Conservation (phyloP, 1,284 basidiomycete genomes). For the Butyriboletus appendiculatus region DNA sequence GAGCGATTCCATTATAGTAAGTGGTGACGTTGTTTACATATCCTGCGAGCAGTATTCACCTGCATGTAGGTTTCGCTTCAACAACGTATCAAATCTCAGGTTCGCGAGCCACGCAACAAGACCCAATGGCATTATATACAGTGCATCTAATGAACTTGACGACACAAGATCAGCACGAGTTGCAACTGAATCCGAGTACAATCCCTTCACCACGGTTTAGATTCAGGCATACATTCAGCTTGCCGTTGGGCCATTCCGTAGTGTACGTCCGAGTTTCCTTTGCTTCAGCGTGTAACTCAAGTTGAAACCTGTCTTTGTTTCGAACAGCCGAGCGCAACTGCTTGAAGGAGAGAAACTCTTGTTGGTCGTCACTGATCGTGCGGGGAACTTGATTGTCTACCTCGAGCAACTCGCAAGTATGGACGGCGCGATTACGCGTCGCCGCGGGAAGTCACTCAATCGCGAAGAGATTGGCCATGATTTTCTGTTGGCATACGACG, state of each 20-base stretch:
- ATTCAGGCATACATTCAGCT: slow-evolving; percentile 33
- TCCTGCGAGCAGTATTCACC: neutral
- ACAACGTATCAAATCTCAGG: slow-evolving; percentile 20
- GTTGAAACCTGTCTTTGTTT: neutral
- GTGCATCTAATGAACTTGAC: slow-evolving; percentile 42
- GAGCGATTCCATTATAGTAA: neutral
- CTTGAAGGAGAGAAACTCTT: slow-evolving; percentile 43
- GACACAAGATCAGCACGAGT: slow-evolving; percentile 41
- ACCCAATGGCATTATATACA: slow-evolving; percentile 35
- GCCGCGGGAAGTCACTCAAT: slow-evolving; percentile 38
- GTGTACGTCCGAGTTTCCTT: slow-evolving; percentile 32
- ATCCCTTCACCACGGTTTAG: slow-evolving; percentile 40
- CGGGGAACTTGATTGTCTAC: slow-evolving; percentile 39
- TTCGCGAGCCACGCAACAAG: slow-evolving; percentile 14
- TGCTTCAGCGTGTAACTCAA: neutral
- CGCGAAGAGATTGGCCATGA: slow-evolving; percentile 47
- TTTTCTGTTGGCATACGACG: slow-evolving; percentile 49
- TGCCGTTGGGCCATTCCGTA: slow-evolving; percentile 38
- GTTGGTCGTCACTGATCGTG: slow-evolving; percentile 41
- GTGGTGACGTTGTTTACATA: neutral
- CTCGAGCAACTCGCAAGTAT: slow-evolving; percentile 39
- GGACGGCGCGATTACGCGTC: slow-evolving; percentile 31
- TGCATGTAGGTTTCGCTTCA: neutral
- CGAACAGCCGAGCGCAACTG: slow-evolving; percentile 38
- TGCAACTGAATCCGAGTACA: slow-evolving; percentile 40